A percentile compares a stretch with the other conserved stretches of the same genome.
These are phyloP conservation scores for Euphorbia celastroides DNA, from an alignment of 441 rosid species.

Conservation along the genomic window DNA sequence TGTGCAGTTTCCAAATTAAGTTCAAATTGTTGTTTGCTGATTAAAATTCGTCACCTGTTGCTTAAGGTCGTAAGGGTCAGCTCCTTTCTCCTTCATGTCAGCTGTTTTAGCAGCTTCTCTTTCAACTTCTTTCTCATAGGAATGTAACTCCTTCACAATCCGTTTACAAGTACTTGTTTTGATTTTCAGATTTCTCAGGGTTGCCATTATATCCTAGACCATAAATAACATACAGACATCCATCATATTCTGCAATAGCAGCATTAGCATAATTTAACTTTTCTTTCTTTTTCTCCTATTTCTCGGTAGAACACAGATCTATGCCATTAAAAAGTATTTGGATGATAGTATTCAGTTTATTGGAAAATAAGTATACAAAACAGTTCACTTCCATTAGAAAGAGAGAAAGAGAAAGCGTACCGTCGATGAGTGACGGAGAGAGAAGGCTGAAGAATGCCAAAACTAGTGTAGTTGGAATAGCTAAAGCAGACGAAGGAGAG, in stretches of 20 bases:
- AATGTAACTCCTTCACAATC: slow-evolving; percentile 69
- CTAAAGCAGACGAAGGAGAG: too few relatives aligned
- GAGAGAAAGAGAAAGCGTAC: neutral
- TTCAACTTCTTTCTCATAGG: slow-evolving; percentile 89
- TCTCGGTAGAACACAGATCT: neutral
- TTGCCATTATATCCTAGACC: slow-evolving; percentile 24
- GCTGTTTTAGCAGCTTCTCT: slow-evolving; percentile 84
- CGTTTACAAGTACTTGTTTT: slow-evolving; percentile 77
- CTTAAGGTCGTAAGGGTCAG: slow-evolving; percentile 89
- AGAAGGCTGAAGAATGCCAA: neutral
- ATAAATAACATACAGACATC: neutral
- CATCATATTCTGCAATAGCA: neutral
- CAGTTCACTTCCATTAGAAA: neutral
- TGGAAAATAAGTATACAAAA: neutral
- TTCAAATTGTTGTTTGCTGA: neutral
- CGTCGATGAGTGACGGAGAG: neutral
- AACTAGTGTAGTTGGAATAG: neutral
- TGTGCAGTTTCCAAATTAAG: neutral
- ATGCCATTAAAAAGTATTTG: neutral
- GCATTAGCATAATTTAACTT: neutral
- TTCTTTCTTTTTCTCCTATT: neutral
- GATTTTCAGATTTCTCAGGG: slow-evolving; percentile 64
- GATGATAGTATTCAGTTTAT: neutral
- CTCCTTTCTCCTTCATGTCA: slow-evolving; percentile 83
- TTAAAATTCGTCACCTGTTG: slow-evolving; percentile 41